phyloP scores from a whole-genome alignment of 2,329 filamentous ascomycete genomes.

The Fusarium foetens region DNA sequence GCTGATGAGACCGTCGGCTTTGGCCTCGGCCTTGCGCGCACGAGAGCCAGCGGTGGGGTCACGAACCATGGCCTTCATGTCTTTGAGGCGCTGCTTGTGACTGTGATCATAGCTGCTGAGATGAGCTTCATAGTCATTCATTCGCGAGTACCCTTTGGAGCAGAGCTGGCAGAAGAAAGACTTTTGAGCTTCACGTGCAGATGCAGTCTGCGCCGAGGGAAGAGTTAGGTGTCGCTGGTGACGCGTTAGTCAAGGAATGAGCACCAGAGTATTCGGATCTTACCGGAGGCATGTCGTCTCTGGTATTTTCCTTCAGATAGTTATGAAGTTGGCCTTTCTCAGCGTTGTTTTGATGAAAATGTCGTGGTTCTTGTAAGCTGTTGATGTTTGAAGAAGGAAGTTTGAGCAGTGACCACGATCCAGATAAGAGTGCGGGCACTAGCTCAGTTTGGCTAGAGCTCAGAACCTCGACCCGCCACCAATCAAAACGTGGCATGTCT shows the following conservation, averaged over 20 bases:
- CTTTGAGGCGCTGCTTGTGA: slow-evolving; percentile 88
- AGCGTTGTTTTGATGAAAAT: neutral
- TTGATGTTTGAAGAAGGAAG: slow-evolving; percentile 10
- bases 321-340: neutral
- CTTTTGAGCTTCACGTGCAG: slow-evolving; percentile 79
- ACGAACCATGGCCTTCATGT: slow-evolving; percentile 86
- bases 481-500: slow-evolving; percentile 31
- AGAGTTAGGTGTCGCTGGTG: slow-evolving; percentile 66
- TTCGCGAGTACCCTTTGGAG: slow-evolving; percentile 92
- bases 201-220: slow-evolving; percentile 66
- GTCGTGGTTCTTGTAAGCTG: slow-evolving; percentile 1
- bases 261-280: slow-evolving; percentile 55
- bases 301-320: accelerated
- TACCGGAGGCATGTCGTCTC: slow-evolving; percentile 65
- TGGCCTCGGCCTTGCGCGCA: slow-evolving; percentile 75
- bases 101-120: slow-evolving; percentile 95
- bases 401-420: slow-evolving; percentile 13
- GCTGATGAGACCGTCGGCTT: slow-evolving; percentile 74
- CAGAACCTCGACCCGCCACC: neutral
- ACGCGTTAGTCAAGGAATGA: slow-evolving; percentile 12
- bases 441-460: slow-evolving; percentile 1
- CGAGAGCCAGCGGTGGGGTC: slow-evolving; percentile 73
- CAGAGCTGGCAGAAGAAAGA: slow-evolving; percentile 89
- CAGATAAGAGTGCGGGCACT: neutral
- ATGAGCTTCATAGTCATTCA: slow-evolving; percentile 96